Base-by-base conservation (phyloP, 352 stramenopile genomes). In the Blastocystis sp. region DNA sequence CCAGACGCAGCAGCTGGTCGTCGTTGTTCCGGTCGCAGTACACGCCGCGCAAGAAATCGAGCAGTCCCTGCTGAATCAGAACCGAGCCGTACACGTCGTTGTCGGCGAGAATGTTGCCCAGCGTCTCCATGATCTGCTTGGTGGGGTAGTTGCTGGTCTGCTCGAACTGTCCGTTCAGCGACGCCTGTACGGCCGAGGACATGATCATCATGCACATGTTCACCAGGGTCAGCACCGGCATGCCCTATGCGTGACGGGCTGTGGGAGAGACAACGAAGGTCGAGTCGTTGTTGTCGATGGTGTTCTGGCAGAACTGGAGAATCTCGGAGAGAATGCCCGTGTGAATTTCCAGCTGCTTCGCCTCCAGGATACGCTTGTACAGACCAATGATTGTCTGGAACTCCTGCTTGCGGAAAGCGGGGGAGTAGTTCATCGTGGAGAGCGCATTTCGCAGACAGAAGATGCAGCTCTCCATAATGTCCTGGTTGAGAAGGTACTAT, bases 381-480 rank as follows among this genome's bases (percentile, higher is more conserved):
- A 69, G 19, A 24, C 2, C 2, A 2, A 69, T 19, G 60, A 84
- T 84, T 6, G 57, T 54, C 54, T 66, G 38, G 9, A 84, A 28
- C 34, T 84, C 52, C 57, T 34, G 38, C 14, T 59, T 28, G 28
- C 60, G 66, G 2, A 28, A 54, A 38, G 74, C 52, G 48, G 34
- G 38, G 54, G 60, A 52, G 45, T 57, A 69, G 60, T 57, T 42
- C 48, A 69, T 24, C 3, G 48, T 54, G 3, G 57, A n/a, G 9
- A 84, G 34, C 14, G 74, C 74, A 48, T 84, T 84, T 3, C 60
- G 57, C 11, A 84, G 28, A 54, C 57, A 63, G 54, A 84, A 84
- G 14, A 84, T 59, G n/a, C 74, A 84, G 61, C 66, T 84, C 54
- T 84, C 74, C 74, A 84, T 84, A 42, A 84, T 84, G 2, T 84